Conservation (phyloP, 176 grass and related monocot genomes). For the Microstegium vimineum region DNA sequence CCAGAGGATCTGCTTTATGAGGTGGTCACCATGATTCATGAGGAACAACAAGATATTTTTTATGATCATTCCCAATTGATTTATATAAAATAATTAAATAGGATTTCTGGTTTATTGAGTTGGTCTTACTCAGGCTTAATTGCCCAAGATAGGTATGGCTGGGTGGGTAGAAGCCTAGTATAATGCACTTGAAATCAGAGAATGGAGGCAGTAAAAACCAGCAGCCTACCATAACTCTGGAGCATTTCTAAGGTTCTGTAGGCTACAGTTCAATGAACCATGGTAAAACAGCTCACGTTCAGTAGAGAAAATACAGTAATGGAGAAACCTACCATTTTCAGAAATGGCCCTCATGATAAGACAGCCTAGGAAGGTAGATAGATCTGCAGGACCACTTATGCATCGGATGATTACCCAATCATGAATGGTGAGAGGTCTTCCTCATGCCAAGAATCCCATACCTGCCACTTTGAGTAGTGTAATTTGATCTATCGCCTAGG, state of each 20-base stretch:
- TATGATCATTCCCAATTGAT: neutral
- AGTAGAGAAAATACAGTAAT: neutral
- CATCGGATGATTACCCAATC: neutral
- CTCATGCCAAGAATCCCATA: constrained; percentile 1
- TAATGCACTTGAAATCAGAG: neutral
- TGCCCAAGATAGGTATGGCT: neutral
- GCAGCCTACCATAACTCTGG: neutral
- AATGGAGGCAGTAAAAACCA: neutral
- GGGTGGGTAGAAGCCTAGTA: neutral
- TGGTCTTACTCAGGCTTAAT: neutral
- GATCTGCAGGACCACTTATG: neutral
- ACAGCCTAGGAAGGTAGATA: neutral
- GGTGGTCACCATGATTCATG: neutral
- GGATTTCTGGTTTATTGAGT: neutral
- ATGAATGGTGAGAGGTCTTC: neutral
- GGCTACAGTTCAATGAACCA: neutral
- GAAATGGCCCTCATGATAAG: neutral
- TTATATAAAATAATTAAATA: neutral
- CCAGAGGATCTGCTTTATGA: neutral
- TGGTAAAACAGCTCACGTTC: neutral
- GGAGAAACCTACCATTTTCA: constrained; percentile 5
- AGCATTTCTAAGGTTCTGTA: neutral
- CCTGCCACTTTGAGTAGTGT: neutral
- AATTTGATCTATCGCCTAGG: neutral
- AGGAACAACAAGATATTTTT: neutral